Base-by-base conservation (phyloP, 208 protist species). In the Acanthamoeba quina region DNA sequence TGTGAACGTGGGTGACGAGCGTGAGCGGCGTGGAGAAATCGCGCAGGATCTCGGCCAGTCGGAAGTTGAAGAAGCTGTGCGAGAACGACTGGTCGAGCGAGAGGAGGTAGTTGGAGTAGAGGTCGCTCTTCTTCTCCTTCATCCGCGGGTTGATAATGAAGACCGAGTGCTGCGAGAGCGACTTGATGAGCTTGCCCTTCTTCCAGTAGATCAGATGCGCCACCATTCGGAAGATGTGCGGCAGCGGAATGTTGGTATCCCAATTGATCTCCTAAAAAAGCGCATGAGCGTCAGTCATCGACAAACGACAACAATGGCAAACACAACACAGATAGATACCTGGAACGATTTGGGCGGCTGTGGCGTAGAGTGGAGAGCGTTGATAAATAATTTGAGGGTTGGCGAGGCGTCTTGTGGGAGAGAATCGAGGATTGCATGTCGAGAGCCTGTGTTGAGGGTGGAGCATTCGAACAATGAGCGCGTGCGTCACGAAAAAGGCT, bases 141-240 rank as follows among this genome's bases (percentile, higher is more conserved):
- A 80, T 80, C 70, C 70, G 31, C 41, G 70, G n/a, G 29, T 88
- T 56, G 41, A 88, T 26, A 49, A 64, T 88, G 49, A 64, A 88
- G 1, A 64, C 44, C 24, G 80, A 88, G 80, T 58, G 49, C 80
- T 56, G 80, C 29, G 80, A 34, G n/a, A 88, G 54, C 80, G 80
- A 29, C 54, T 88, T 88, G 52, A 88, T 88, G 52, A 88, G 47
- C n/a, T 88, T 88, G 80, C 80, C 80, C 54, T 88, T 88, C n/a
- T 64, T 56, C 80, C 80, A 88, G 21, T 88, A 88, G 31, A 88
- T 64, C 31, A 88, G 24, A 31, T 88, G 80, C 24, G 80, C 80
- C 31, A 29, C 80, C 80, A 88, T 88, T 1, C 47, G 54, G 80
- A 64, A 88, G 47, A 88, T 88, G 52, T 88, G 80, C 4, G 47